Percentiles rank a stretch among this genome's conserved stretches.
phyloP scores from a whole-genome alignment of 1,284 basidiomycete genomes.

The Garcileccinum viscosum region DNA sequence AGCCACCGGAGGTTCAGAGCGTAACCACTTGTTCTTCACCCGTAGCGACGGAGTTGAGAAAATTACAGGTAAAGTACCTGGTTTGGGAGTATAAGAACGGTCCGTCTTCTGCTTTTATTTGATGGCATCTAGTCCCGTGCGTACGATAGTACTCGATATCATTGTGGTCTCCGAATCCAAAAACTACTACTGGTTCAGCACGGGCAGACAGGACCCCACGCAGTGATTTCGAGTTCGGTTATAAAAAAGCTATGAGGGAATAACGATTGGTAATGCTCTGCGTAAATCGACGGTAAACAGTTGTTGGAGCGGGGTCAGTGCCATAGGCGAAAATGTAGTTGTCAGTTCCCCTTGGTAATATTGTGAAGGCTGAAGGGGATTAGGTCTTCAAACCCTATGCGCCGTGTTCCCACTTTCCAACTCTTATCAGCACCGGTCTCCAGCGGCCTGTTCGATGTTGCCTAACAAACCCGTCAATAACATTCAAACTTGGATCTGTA shows the following conservation, averaged over 20 bases:
- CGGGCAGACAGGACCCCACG: background rate
- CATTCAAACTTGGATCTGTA: background rate
- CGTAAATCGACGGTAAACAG: background rate
- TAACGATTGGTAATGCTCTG: background rate
- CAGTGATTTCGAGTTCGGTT: background rate
- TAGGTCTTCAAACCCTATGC: conserved; percentile 66
- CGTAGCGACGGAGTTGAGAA: background rate
- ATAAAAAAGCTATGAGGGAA: background rate
- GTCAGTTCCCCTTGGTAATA: conserved; percentile 78
- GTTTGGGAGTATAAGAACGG: background rate
- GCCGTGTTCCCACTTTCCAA: conserved; percentile 61
- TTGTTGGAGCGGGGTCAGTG: background rate
- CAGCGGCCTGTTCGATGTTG: conserved; percentile 33
- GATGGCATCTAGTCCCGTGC: background rate
- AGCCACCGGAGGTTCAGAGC: background rate
- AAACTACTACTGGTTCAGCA: background rate
- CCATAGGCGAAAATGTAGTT: conserved; percentile 65
- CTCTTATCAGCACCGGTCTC: conserved; percentile 45
- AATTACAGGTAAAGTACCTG: background rate
- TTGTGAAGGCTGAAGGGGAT: conserved; percentile 76
- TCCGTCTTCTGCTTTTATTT: background rate
- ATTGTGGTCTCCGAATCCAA: background rate
- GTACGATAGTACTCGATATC: background rate
- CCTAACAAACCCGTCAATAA: conserved; percentile 30
- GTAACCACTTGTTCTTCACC: background rate